Conservation (phyloP, 78 protist genomes). For the Kipferlia bialata region DNA sequence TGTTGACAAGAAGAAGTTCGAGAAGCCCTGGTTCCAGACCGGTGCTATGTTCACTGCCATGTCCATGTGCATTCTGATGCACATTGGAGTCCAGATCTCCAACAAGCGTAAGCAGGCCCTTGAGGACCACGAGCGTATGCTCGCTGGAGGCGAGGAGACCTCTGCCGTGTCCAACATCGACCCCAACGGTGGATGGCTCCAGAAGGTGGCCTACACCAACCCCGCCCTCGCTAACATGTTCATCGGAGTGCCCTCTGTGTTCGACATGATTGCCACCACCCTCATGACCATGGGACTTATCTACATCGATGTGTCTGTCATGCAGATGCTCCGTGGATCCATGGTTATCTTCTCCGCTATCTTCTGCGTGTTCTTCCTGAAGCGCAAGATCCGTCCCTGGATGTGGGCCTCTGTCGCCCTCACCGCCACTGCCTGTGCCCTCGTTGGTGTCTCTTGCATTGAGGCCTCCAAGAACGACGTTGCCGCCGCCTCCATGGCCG, state of each 20-base stretch:
- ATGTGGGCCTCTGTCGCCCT: conserved; percentile 25
- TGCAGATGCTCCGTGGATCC: conserved; percentile 35
- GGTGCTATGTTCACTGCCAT: conserved; percentile 34
- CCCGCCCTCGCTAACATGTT: neutral
- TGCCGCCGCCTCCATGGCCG: neutral
- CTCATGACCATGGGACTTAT: conserved; percentile 31
- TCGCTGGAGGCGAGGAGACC: neutral
- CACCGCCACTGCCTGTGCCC: neutral
- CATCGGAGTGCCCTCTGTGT: conserved; percentile 9
- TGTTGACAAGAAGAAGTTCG: conserved; percentile 7
- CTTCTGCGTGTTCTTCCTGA: conserved; percentile 11
- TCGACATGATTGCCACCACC: conserved; percentile 31
- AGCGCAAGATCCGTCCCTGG: neutral
- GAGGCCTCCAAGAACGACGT: no score
- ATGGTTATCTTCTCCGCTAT: conserved; percentile 47
- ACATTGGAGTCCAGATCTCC: neutral
- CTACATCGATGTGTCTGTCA: conserved; percentile 15
- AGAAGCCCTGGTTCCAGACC: conserved; percentile 37
- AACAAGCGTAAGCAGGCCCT: neutral
- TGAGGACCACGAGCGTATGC: neutral
- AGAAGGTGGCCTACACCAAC: neutral
- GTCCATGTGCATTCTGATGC: conserved; percentile 8
- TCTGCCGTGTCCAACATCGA: neutral
- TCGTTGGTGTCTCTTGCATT: conserved; percentile 16
- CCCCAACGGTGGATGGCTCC: neutral